Evolutionary conservation across 2,329 filamentous ascomycete genomes (phyloP), one percentile per base, ranked within the genome.

Genomic region (Xylariaceae sp.): DNA sequence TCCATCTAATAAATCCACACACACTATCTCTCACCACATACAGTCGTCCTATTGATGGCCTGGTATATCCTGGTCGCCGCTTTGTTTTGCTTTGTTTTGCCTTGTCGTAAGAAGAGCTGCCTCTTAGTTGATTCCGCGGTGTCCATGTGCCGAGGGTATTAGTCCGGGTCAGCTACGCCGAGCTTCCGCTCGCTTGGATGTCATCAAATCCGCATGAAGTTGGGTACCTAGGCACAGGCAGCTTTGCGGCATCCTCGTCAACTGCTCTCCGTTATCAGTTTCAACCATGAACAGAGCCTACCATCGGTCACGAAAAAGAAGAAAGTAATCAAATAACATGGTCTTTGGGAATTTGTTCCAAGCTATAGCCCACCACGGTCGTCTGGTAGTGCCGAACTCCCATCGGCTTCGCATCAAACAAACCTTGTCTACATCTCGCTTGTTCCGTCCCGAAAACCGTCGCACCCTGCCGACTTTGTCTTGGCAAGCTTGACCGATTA

Each of bases 361-460:
- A 54, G 39, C 39, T 44, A 28, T 45, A 55, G 50, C 60, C 56
- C 62, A 63, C 60, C 63, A 60, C 58, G 60, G 61, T 54, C 49
- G 63, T 58, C 65, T 60, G 61, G 57, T 50, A 47, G 28, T 54
- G 46, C 61, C 63, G 61, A 63, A 51, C 52, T 63, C 55, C 41
- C 48, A 31, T 45, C 54, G 54, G 51, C 49, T 56, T 63, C 48
- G 48, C n/a, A n/a, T n/a, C n/a, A 45, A 50, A 45, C 43, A 40
- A 58, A 43, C 37, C 23, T 36, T 57, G 43, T 41, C 44, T 45
- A 31, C 21, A 21, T 53, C 53, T 57, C 53, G 49, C 53, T 33
- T 56, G 56, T 50, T 39, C 64, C 66, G 67, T 70, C 63, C 68
- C 69, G 64, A 67, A 64, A 60, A 65, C 56, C 62, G 59, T 63